These are phyloP conservation scores for Flaveria bidentis DNA, from an alignment of 129 eudicot species.

Conservation along the genomic window DNA sequence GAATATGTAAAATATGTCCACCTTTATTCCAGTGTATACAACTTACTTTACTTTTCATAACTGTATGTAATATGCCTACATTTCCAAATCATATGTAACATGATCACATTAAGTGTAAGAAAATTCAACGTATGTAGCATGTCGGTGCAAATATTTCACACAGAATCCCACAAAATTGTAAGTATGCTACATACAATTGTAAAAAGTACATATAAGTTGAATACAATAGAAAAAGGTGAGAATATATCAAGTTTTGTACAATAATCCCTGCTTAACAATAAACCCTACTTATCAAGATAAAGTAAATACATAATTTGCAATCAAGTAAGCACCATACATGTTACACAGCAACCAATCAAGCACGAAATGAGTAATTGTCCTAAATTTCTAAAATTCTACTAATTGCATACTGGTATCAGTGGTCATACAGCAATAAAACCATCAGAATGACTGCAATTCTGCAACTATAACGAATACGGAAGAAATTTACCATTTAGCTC, in stretches of 20 bases:
- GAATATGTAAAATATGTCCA: not conserved
- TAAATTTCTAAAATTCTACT: not conserved
- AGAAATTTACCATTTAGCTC: slow-evolving; percentile 80
- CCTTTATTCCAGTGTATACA: not conserved
- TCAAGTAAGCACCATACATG: slow-evolving; percentile 9
- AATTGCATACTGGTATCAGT: not conserved
- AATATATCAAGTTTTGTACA: not conserved
- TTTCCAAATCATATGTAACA: not conserved
- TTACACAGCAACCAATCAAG: slow-evolving; percentile 1
- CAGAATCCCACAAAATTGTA: not conserved
- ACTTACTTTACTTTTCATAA: not conserved
- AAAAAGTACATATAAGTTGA: not conserved
- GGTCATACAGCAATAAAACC: not conserved
- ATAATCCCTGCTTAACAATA: not conserved
- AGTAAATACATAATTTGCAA: not conserved
- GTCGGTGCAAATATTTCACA: not conserved
- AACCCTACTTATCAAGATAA: not conserved
- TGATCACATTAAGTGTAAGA: not conserved
- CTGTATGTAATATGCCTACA: not conserved
- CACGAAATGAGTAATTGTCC: not conserved
- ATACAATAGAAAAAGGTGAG: slow-evolving; percentile 4
- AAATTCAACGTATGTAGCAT: not conserved
- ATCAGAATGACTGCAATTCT: not conserved
- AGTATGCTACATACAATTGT: not conserved
- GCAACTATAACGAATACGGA: not conserved